Evolutionary conservation across 441 rosid species (phyloP).

Genomic region (Gossypium aridum): DNA sequence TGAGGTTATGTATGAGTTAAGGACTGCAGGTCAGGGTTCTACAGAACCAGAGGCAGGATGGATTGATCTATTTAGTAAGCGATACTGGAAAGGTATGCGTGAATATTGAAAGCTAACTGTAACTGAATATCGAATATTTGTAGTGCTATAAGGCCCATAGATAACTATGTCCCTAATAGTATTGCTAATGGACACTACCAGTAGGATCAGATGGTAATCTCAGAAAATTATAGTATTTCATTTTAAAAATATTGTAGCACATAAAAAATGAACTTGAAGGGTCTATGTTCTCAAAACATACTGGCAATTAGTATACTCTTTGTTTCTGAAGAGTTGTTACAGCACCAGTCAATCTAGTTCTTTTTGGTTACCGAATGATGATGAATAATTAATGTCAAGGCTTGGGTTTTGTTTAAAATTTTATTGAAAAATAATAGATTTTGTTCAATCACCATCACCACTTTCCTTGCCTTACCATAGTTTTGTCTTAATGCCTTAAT

Average conservation of each 20-base stretch:
- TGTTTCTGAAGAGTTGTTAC: neutral
- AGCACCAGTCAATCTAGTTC: neutral
- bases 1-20: constrained; percentile 74
- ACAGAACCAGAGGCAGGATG: constrained; percentile 93
- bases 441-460: neutral
- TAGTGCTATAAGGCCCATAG: neutral
- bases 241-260: neutral
- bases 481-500: neutral
- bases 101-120: constrained; percentile 4
- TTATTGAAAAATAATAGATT: neutral
- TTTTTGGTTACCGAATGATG: neutral
- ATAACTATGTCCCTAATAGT: neutral
- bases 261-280: neutral
- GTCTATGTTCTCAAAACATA: neutral
- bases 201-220: neutral
- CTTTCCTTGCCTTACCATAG: neutral
- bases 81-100: constrained; percentile 81
- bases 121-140: neutral
- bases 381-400: neutral
- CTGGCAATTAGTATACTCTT: neutral
- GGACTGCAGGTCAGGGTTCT: constrained; percentile 59
- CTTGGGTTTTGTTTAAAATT: neutral
- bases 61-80: constrained; percentile 88
- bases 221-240: neutral
- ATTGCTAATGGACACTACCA: neutral